Percentiles rank a stretch among this genome's conserved stretches.
phyloP scores from a whole-genome alignment of 768 basidiomycete genomes.

The Tephrocybe sp. region DNA sequence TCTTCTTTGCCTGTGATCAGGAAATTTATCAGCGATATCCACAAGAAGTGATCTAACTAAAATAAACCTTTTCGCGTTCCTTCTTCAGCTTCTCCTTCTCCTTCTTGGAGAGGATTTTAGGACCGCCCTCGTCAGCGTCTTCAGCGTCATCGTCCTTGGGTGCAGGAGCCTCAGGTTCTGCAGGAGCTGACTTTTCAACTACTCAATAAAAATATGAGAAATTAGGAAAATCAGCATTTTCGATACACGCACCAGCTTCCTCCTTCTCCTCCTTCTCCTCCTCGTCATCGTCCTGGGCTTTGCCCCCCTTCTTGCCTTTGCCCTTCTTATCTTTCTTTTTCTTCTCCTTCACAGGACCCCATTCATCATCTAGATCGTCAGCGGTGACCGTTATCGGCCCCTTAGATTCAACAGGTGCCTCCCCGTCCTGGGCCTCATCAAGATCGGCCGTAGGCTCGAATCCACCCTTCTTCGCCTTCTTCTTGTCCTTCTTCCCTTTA shows the following conservation, averaged over 20 bases:
- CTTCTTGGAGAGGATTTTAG: conserved; percentile 84
- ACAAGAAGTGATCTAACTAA: neutral
- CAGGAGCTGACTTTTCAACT: conserved; percentile 24
- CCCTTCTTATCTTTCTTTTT: conserved; percentile 63
- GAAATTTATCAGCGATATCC: too few species aligned
- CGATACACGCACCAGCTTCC: conserved; percentile 18
- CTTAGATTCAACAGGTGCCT: conserved; percentile 33
- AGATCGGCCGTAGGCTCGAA: conserved; percentile 29
- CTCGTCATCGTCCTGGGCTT: conserved; percentile 38
- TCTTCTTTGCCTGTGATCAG: conserved; percentile 92
- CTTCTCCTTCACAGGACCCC: conserved; percentile 63
- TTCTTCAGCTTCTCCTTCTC: conserved; percentile 98
- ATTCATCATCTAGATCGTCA: conserved; percentile 77
- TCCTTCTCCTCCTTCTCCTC: conserved; percentile 34
- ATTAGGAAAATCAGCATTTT: neutral
- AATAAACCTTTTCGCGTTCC: conserved; percentile 85
- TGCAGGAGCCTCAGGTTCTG: conserved; percentile 21
- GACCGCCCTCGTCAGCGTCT: conserved; percentile 57
- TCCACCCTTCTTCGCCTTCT: conserved; percentile 56
- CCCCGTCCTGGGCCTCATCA: conserved; percentile 28
- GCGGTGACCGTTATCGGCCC: conserved; percentile 54
- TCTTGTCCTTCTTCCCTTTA: conserved; percentile 56
- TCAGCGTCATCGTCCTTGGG: conserved; percentile 44
- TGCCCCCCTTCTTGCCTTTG: conserved; percentile 48
- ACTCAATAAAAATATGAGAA: conserved; percentile 5